Conservation (phyloP, 2,329 filamentous ascomycete genomes). For the Sporothrix luriei region DNA sequence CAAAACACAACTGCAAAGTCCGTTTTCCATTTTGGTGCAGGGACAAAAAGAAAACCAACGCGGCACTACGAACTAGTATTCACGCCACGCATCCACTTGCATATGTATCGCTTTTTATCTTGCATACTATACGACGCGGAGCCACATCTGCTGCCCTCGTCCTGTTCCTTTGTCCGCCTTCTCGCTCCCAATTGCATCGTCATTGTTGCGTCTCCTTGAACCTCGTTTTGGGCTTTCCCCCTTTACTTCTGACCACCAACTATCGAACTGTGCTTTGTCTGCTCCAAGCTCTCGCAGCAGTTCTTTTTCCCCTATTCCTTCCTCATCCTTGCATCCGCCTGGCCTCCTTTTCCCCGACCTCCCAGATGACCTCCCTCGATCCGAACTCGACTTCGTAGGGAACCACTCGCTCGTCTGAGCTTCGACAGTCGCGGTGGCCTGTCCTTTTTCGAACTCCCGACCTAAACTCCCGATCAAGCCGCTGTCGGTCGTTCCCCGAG, state of each 20-base stretch:
- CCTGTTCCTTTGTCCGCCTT: constrained; percentile 6
- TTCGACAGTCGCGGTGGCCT: not conserved
- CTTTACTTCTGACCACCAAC: not conserved
- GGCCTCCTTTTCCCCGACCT: not conserved
- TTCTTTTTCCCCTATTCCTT: not conserved
- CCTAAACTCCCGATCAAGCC: no score
- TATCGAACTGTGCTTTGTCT: not conserved
- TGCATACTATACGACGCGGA: not conserved
- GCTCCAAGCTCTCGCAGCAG: not conserved
- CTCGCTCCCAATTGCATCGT: not conserved
- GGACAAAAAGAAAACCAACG: constrained; percentile 5
- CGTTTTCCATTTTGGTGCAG: constrained; percentile 1
- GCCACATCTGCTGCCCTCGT: constrained; percentile 6
- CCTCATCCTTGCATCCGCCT: not conserved
- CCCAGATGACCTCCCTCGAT: constrained; percentile 8
- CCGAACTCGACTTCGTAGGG: not conserved
- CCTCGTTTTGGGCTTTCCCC: not conserved
- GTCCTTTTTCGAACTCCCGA: not conserved
- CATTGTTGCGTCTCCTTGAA: not conserved
- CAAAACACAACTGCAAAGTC: not conserved
- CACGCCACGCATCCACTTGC: constrained; percentile 4
- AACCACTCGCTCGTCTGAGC: not conserved
- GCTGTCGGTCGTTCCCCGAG: not conserved
- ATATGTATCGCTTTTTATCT: constrained; percentile 20
- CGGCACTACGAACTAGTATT: constrained; percentile 19